Conservation (phyloP, 2,329 filamentous ascomycete genomes). For the Erysiphe pulchra region DNA sequence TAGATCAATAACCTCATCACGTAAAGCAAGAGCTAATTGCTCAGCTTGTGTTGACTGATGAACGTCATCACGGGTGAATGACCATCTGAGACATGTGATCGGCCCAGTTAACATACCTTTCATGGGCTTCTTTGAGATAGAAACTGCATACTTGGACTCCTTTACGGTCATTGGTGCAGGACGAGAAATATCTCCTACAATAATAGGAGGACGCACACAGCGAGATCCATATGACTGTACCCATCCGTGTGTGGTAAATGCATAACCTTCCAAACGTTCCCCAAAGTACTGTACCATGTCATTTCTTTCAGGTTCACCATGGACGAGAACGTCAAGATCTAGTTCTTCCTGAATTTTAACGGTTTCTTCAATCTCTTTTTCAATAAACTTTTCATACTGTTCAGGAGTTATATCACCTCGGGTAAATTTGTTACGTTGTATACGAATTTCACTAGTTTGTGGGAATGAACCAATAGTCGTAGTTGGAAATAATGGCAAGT, state of each 20-base stretch:
- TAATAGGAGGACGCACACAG: conserved; percentile 92
- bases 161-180: conserved; percentile 97
- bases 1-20: conserved; percentile 94
- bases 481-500: conserved; percentile 89
- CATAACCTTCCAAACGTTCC: conserved; percentile 87
- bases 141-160: conserved; percentile 97
- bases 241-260: conserved; percentile 98
- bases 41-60: conserved; percentile 98
- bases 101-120: conserved; percentile 99
- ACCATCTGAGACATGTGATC: conserved; percentile 97
- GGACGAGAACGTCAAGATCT: conserved; percentile 85
- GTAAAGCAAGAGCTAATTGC: conserved; percentile 93
- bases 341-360: conserved; percentile 97
- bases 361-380: conserved; percentile 91
- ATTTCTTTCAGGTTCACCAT: conserved; percentile 98
- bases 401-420: conserved; percentile 85
- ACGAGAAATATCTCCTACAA: conserved; percentile 95
- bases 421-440: conserved; percentile 93
- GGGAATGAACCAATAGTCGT: conserved; percentile 99
- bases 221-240: conserved; percentile 96
- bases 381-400: conserved; percentile 97
- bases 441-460: conserved; percentile 95
- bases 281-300: conserved; percentile 99
- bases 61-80: conserved; percentile 97
- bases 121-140: conserved; percentile 95